Evolutionary conservation across 2,329 filamentous ascomycete species (phyloP), one percentile per base, ranked within the genome.

Genomic region (Cytospora piceae): DNA sequence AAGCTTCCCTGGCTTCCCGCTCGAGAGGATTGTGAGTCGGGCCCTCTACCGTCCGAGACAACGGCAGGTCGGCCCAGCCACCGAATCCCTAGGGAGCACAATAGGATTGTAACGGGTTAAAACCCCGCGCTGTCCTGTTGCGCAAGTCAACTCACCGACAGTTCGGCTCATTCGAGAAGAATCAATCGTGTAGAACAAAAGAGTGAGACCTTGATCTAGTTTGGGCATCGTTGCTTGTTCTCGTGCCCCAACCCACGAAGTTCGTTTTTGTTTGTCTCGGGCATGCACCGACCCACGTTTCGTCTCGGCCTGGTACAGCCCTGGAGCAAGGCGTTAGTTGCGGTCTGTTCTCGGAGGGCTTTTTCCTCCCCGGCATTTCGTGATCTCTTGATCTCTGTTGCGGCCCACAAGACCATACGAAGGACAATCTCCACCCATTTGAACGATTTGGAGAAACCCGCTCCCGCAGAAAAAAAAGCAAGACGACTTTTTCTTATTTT

Each of bases 201-300:
- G 31, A 52, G 42, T 68, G 63, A 68, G 63, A 68, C 66, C 60
- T 66, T 67, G 66, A 57, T 59, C 55, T 59, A 49, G 46, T 14
- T 60, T 63, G 59, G 56, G 58, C 63, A 61, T 63, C 56, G 56
- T 39, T 63, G 42, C 52, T 34, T 60, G 58, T 46, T 57, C 46
- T 68, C 58, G 59, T 63, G 66, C 66, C 66, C 66, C 59, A 68
- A 68, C 63, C 66, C 63, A 66, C 66, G 66, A 61, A 56, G 57
- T 60, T 49, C 61, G 49, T 14, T 34, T 14, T 34, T 51, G 39
- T 29, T 27, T 66, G 66, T 68, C 66, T 68, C 66, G 66, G 66
- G 51, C 66, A 62, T 65, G 63, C 63, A 61, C 66, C 66, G 63
- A 59, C 66, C 63, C 66, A 68, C 66, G 66, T 66, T 68, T 68